Evolutionary conservation across 768 basidiomycete genomes (phyloP).

Genomic region (Xerocomus brunneocitrinus): DNA sequence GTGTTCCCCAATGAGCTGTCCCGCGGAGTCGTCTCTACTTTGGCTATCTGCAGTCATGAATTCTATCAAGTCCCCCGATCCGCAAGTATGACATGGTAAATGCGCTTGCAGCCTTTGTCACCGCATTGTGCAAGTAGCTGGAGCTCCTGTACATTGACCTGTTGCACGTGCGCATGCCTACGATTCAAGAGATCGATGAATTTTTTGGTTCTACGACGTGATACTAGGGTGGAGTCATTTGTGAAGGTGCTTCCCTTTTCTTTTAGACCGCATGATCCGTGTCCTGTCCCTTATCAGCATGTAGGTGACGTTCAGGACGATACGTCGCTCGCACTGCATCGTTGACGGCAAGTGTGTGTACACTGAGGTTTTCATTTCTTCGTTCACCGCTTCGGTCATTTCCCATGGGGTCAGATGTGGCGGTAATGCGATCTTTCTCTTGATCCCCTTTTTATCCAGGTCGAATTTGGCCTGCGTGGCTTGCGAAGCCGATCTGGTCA

Average conservation of each 20-base stretch:
- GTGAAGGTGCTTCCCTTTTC: not conserved
- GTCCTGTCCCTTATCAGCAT: not conserved
- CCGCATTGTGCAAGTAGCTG: not conserved
- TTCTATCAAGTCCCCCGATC: not conserved
- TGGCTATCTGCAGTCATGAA: not conserved
- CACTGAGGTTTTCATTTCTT: not conserved
- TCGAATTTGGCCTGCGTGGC: not conserved
- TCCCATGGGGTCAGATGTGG: conserved; percentile 1
- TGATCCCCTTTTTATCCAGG: not conserved
- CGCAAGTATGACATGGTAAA: not conserved
- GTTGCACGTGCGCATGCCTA: not conserved
- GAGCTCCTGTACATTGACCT: not conserved
- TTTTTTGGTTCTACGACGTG: not conserved
- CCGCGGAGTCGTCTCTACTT: not conserved
- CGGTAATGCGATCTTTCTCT: not conserved
- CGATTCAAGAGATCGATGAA: not conserved
- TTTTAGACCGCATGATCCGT: not conserved
- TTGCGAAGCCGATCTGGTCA: not conserved
- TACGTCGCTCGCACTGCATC: not conserved
- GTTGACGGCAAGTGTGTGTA: not conserved
- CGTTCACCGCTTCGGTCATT: not conserved
- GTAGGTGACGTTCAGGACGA: not conserved
- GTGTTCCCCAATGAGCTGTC: not conserved
- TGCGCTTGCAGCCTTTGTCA: not conserved
- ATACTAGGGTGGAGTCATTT: not conserved